Evolutionary conservation across 805 yeast species (phyloP).

Genomic region (Lipomyces mesembrius): DNA sequence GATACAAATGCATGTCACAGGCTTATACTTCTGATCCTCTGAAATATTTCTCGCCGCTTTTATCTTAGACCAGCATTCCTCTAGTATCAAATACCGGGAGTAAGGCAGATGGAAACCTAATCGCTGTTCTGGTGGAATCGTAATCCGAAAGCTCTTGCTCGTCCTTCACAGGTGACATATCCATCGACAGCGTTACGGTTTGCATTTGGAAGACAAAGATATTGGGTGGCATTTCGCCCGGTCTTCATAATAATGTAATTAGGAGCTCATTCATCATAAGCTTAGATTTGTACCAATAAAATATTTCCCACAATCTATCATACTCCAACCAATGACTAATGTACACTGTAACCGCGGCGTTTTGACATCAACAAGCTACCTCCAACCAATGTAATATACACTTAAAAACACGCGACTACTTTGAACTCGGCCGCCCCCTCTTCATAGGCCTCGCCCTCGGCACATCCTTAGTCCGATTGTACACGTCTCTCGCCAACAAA

Average conservation of each 20-base stretch:
- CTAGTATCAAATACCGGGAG: background rate
- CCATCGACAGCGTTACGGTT: background rate
- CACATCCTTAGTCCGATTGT: conserved; percentile 16
- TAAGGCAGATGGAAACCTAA: background rate
- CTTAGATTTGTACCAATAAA: background rate
- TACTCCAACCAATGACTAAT: conserved; percentile 12
- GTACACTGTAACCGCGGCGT: background rate
- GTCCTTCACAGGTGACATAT: background rate
- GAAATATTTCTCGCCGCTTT: background rate
- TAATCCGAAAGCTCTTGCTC: background rate
- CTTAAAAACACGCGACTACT: background rate
- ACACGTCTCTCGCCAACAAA: conserved; percentile 16
- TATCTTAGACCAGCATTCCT: conserved; percentile 4
- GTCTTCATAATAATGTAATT: background rate
- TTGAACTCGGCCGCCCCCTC: conserved; percentile 6
- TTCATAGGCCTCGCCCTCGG: conserved; percentile 2
- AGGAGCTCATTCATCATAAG: background rate
- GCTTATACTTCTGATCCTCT: conserved; percentile 1
- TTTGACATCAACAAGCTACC: background rate
- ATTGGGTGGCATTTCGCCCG: background rate
- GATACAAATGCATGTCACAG: no score
- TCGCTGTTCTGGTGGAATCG: conserved; percentile 7
- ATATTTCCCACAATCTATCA: conserved; percentile 2
- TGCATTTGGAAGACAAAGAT: no score
- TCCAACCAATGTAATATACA: background rate